phyloP scores from a whole-genome alignment of 768 basidiomycete genomes.

The Lentinula edodes region DNA sequence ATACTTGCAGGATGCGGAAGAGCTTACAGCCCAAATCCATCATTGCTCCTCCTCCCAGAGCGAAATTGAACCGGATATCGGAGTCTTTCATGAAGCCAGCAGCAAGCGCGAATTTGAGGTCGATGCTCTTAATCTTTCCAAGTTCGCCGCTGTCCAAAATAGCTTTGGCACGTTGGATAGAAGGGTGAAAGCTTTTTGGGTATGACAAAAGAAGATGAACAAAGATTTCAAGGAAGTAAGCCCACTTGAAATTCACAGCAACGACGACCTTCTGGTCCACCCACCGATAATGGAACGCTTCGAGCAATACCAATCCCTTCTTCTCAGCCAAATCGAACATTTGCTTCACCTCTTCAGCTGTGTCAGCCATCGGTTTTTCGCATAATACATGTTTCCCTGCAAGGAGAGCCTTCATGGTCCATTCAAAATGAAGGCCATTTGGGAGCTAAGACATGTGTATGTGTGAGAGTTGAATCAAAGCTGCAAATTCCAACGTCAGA shows the following conservation, averaged over 20 bases:
- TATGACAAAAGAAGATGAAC: neutral
- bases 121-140: constrained; percentile 39
- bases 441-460: constrained; percentile 35
- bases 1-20: constrained; percentile 4
- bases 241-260: no score
- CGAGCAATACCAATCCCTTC: constrained; percentile 48
- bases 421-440: constrained; percentile 59
- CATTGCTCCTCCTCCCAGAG: constrained; percentile 50
- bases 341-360: constrained; percentile 43
- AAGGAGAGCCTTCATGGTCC: constrained; percentile 57
- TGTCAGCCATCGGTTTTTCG: constrained; percentile 52
- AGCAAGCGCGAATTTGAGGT: constrained; percentile 29
- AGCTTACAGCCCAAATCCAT: constrained; percentile 48
- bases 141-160: constrained; percentile 51
- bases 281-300: constrained; percentile 56
- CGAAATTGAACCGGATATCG: constrained; percentile 48
- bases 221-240: no score
- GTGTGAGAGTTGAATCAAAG: no score
- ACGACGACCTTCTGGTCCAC: constrained; percentile 4
- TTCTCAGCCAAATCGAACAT: constrained; percentile 46
- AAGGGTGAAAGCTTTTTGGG: constrained; percentile 51
- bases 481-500: neutral
- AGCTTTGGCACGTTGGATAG: constrained; percentile 43
- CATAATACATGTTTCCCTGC: constrained; percentile 62
- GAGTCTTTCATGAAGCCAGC: constrained; percentile 24